phyloP scores from a whole-genome alignment of 2,329 filamentous ascomycete species.

The Setomelanomma holmii region DNA sequence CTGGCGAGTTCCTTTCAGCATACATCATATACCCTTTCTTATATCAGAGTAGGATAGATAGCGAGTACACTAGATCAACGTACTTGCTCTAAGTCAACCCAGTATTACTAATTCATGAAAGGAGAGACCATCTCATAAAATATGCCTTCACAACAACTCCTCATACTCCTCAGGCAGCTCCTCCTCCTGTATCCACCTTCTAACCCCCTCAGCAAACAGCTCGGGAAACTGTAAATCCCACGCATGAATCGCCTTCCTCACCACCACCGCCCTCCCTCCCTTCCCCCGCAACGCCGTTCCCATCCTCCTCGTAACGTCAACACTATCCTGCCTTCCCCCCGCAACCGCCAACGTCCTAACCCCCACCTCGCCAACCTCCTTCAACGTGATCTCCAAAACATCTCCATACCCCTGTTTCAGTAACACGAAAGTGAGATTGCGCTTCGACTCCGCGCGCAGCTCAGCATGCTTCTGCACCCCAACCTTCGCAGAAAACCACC shows the following conservation, averaged over 20 bases:
- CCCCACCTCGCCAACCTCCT: conserved; percentile 5
- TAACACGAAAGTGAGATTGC: conserved; percentile 3
- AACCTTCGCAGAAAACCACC: background rate
- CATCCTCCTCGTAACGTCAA: conserved; percentile 6
- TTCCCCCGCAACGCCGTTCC: conserved; percentile 5
- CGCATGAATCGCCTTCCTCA: conserved; percentile 12
- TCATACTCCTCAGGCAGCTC: conserved; percentile 14
- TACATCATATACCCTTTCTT: conserved; percentile 4
- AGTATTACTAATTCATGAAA: too few relatives aligned
- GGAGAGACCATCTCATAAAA: too few relatives aligned
- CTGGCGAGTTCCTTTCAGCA: background rate
- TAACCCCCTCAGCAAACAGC: conserved; percentile 15
- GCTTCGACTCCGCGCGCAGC: conserved; percentile 3
- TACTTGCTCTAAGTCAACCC: background rate
- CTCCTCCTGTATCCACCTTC: conserved; percentile 10
- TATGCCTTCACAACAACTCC: too few relatives aligned
- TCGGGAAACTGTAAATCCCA: conserved; percentile 20
- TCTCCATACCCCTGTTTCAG: conserved; percentile 4
- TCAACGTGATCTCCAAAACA: conserved; percentile 6
- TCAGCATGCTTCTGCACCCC: background rate
- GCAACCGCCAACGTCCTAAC: conserved; percentile 13
- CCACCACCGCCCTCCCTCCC: conserved; percentile 8
- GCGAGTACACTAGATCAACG: background rate
- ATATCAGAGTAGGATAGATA: background rate
- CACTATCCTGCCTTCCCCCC: conserved; percentile 16